A percentile compares a stretch with the other conserved stretches of the same genome.
These are phyloP conservation scores for Suhomyces pyralidae DNA, from an alignment of 805 yeast species.

Conservation along the genomic window DNA sequence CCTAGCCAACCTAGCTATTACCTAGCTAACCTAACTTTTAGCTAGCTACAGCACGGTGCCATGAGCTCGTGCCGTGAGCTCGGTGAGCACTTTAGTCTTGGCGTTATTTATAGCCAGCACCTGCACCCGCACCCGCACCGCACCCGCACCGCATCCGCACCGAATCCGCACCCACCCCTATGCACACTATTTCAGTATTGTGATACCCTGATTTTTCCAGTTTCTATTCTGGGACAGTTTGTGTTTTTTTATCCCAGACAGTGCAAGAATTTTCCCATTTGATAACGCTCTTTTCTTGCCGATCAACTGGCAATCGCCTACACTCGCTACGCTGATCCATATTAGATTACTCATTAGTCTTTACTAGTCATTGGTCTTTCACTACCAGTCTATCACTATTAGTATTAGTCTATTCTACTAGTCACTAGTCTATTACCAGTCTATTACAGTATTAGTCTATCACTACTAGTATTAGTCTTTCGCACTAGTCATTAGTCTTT, in stretches of 20 bases:
- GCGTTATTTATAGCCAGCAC: neutral
- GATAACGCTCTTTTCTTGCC: neutral
- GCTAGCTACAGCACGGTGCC: too few species aligned
- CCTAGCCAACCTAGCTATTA: too few species aligned
- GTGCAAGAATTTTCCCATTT: neutral
- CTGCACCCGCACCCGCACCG: neutral
- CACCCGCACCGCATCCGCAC: neutral
- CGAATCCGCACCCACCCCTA: neutral
- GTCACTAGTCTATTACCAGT: too few species aligned
- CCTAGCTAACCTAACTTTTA: too few species aligned
- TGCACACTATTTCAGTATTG: neutral
- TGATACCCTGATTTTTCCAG: neutral
- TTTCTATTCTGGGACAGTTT: neutral
- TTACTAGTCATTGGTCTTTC: neutral
- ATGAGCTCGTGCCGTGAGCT: too few species aligned
- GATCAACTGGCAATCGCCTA: neutral
- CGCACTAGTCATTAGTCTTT: too few species aligned
- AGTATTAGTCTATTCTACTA: too few species aligned
- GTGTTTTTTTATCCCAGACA: neutral
- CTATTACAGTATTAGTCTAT: too few species aligned
- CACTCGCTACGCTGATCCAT: neutral
- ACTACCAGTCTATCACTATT: too few species aligned
- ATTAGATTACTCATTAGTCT: neutral
- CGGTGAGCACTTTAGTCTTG: too few species aligned
- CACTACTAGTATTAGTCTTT: too few species aligned